phyloP scores from a whole-genome alignment of 768 basidiomycete genomes.

The Kwoniella dejecticola region DNA sequence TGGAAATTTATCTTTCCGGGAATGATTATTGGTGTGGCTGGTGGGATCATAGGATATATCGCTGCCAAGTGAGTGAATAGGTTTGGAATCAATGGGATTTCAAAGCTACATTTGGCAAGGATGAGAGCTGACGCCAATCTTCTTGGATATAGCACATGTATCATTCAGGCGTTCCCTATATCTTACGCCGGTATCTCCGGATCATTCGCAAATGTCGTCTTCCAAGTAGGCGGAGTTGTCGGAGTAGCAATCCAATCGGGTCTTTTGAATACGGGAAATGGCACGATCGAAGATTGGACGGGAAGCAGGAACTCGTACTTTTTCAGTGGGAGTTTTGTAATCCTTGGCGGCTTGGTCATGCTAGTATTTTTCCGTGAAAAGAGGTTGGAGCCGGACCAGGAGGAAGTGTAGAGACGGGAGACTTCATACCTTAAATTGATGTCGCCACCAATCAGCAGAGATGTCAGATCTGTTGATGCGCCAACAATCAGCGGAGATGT shows the following conservation, averaged over 20 bases:
- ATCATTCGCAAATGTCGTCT: conserved; percentile 48
- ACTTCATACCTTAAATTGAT: no score
- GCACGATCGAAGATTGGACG: conserved; percentile 44
- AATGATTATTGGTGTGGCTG: conserved; percentile 38
- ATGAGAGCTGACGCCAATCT: no score
- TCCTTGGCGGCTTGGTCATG: no score
- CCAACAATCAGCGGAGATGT: no score
- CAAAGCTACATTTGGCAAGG: no score
- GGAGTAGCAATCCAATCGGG: conserved; percentile 49
- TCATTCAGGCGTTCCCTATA: conserved; percentile 39
- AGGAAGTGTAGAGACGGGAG: no score
- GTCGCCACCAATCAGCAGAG: no score
- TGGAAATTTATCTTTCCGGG: conserved; percentile 51
- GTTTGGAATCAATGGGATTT: no score
- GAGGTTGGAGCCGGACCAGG: no score
- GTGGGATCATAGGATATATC: conserved; percentile 47
- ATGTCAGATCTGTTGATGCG: no score
- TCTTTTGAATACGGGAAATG: conserved; percentile 41
- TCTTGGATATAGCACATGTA: conserved; percentile 34
- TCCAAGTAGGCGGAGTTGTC: conserved; percentile 47
- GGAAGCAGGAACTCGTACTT: conserved; percentile 43
- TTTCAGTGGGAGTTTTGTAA: no score
- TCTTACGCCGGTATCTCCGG: conserved; percentile 45
- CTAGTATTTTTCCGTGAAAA: no score
- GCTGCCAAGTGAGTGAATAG: conserved; percentile 33